phyloP scores from a whole-genome alignment of 2,329 filamentous ascomycete species.

The Aspergillus hortae region DNA sequence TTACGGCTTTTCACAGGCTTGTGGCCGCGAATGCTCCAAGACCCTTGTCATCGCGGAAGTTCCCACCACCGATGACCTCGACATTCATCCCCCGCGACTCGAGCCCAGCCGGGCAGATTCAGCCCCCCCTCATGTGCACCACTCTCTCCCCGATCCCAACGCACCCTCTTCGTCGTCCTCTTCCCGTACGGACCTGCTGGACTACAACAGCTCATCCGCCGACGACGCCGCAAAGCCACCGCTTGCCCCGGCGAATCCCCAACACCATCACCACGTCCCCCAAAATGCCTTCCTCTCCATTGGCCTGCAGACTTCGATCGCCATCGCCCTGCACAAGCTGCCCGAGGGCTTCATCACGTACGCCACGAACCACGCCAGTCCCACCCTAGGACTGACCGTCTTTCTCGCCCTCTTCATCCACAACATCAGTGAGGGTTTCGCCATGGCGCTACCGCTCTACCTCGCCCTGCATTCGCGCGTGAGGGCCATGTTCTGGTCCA shows the following conservation, averaged over 20 bases:
- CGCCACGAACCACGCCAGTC: conserved; percentile 94
- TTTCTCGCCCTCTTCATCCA: conserved; percentile 97
- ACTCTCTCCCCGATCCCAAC: background rate
- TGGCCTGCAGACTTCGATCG: conserved; percentile 91
- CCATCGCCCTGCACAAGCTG: conserved; percentile 93
- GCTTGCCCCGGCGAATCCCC: conserved; percentile 25
- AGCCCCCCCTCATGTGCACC: background rate
- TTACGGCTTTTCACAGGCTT: conserved; percentile 60
- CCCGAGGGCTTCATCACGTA: conserved; percentile 87
- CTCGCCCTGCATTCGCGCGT: conserved; percentile 78
- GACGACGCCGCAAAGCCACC: conserved; percentile 5
- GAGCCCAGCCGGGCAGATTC: no score
- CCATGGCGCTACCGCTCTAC: conserved; percentile 87
- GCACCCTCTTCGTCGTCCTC: conserved; percentile 10
- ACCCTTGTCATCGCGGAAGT: conserved; percentile 24
- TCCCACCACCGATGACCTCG: conserved; percentile 12
- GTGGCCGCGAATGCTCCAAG: conserved; percentile 59
- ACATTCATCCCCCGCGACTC: conserved; percentile 9
- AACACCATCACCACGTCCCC: conserved; percentile 91
- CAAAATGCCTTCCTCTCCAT: conserved; percentile 91
- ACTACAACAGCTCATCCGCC: conserved; percentile 4
- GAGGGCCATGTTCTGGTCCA: conserved; percentile 80
- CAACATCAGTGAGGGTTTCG: conserved; percentile 96
- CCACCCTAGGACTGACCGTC: conserved; percentile 79
- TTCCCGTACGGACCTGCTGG: conserved; percentile 7